These are phyloP conservation scores for Alternaria tenuissima DNA, from an alignment of 2,329 filamentous ascomycete genomes.

Conservation along the genomic window DNA sequence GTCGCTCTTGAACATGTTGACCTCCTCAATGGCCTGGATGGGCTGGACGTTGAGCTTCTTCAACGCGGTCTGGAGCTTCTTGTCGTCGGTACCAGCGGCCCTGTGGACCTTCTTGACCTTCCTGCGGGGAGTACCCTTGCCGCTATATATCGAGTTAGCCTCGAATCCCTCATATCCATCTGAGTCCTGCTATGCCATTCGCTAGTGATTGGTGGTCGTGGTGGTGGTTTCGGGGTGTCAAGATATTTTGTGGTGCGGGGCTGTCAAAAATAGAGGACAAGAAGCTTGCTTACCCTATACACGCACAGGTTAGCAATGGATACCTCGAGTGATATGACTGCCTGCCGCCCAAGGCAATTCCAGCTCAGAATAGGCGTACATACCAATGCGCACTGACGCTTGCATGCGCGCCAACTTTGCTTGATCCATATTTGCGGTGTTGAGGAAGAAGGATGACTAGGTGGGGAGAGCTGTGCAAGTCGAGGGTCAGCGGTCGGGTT, in stretches of 20 bases:
- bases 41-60: conserved; percentile 99
- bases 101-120: conserved; percentile 98
- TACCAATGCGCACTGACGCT: conserved; percentile 55
- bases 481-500: conserved; percentile 27
- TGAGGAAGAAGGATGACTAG: conserved; percentile 29
- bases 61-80: conserved; percentile 96
- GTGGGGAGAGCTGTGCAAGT: conserved; percentile 29
- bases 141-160: conserved; percentile 63
- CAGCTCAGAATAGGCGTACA: conserved; percentile 26
- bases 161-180: conserved; percentile 7
- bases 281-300: conserved; percentile 45
- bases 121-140: conserved; percentile 97
- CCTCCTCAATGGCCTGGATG: conserved; percentile 99
- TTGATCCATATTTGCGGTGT: conserved; percentile 56
- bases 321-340: conserved; percentile 20
- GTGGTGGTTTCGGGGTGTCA: conserved; percentile 12
- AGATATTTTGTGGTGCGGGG: conserved; percentile 25
- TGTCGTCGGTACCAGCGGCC: conserved; percentile 93
- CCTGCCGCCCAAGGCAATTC: background rate
- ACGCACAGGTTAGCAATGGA: conserved; percentile 31
- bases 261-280: conserved; percentile 24
- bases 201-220: conserved; percentile 2
- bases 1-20: conserved; percentile 99
- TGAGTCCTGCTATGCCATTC: background rate
- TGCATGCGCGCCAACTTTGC: conserved; percentile 57